These are phyloP conservation scores for Penicillium mononematosum DNA, from an alignment of 495 filamentous ascomycete genomes.

Conservation along the genomic window DNA sequence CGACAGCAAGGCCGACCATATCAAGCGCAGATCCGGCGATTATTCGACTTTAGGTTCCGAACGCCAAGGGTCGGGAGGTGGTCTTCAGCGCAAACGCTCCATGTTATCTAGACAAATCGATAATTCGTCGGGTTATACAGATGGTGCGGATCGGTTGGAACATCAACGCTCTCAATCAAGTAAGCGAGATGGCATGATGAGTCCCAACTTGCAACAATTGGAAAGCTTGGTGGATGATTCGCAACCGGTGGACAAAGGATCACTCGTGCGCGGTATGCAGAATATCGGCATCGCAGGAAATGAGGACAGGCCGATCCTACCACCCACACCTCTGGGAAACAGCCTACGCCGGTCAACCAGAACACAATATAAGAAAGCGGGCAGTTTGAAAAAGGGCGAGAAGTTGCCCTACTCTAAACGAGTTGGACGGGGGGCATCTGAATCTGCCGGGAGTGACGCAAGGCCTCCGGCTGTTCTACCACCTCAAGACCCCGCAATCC, in stretches of 20 bases:
- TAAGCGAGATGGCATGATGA: slow-evolving; percentile 54
- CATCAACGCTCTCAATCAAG: slow-evolving; percentile 64
- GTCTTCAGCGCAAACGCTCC: slow-evolving; percentile 84
- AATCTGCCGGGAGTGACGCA: slow-evolving; percentile 53
- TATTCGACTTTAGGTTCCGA: slow-evolving; percentile 60
- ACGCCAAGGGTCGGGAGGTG: slow-evolving; percentile 56
- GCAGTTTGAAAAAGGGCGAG: slow-evolving; percentile 79
- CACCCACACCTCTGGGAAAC: slow-evolving; percentile 66
- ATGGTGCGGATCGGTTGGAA: slow-evolving; percentile 84
- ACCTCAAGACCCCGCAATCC: slow-evolving; percentile 47
- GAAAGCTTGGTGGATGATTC: slow-evolving; percentile 82
- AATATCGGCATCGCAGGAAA: slow-evolving; percentile 49
- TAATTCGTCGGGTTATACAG: slow-evolving; percentile 68
- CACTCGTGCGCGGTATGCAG: slow-evolving; percentile 37
- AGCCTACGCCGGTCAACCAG: slow-evolving; percentile 85
- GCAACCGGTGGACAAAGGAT: slow-evolving; percentile 48
- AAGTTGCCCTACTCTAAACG: slow-evolving; percentile 75
- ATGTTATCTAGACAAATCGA: slow-evolving; percentile 95
- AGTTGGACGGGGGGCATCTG: slow-evolving; percentile 53
- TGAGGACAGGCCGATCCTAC: slow-evolving; percentile 89
- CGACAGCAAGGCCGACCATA: slow-evolving; percentile 85
- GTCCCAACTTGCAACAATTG: slow-evolving; percentile 63
- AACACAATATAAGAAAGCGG: slow-evolving; percentile 80
- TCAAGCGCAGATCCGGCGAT: slow-evolving; percentile 80
- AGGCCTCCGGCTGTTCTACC: slow-evolving; percentile 40